These are phyloP conservation scores for Eucalyptus pauciflora DNA, from an alignment of 345 rosid species.

Conservation along the genomic window DNA sequence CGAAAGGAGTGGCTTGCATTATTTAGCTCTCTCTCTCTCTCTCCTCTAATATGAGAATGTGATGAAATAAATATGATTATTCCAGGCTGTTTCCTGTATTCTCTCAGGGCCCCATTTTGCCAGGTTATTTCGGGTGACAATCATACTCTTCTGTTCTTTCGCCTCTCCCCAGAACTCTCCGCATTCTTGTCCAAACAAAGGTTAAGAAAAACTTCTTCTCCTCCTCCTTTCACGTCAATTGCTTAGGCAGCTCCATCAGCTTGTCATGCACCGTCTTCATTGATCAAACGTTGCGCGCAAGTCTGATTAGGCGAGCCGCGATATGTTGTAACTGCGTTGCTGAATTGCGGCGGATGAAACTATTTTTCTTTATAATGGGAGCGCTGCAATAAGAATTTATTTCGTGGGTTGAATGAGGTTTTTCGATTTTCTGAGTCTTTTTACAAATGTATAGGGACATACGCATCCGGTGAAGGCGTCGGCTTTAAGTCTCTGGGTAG, in stretches of 20 bases:
- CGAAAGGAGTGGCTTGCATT: background rate
- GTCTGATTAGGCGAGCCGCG: background rate
- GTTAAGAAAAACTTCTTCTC: background rate
- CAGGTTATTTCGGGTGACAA: background rate
- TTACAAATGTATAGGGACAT: background rate
- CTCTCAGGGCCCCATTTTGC: background rate
- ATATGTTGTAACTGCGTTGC: background rate
- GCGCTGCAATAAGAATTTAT: background rate
- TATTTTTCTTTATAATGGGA: background rate
- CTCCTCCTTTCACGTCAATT: background rate
- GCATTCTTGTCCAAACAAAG: background rate
- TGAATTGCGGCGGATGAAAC: background rate
- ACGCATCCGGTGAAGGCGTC: background rate
- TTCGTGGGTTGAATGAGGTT: background rate
- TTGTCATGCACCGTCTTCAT: background rate
- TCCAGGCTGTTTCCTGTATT: background rate
- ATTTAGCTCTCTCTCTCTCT: background rate
- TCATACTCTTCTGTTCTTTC: background rate
- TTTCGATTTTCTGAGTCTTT: background rate
- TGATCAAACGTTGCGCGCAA: fast-evolving
- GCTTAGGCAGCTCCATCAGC: background rate
- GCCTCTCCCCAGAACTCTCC: background rate
- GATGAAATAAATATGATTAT: background rate
- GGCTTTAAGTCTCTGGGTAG: background rate
- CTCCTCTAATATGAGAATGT: background rate